Conservation (phyloP, 2,329 filamentous ascomycete genomes). For the Fusarium buharicum region DNA sequence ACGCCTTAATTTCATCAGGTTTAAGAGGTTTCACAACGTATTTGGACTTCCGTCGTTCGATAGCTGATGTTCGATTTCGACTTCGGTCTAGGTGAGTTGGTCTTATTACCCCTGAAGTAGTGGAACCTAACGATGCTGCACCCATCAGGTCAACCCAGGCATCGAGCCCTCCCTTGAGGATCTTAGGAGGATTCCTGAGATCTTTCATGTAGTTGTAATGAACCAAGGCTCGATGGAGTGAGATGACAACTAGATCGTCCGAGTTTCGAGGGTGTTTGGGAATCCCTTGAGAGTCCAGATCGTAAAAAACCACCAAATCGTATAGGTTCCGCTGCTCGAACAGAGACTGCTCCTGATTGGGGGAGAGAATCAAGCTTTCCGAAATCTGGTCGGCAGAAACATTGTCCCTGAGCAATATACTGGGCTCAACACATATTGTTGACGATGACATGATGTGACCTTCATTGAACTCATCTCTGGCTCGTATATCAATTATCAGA, state of each 20-base stretch:
- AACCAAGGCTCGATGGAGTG: slow-evolving; percentile 80
- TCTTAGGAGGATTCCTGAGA: slow-evolving; percentile 76
- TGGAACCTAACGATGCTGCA: slow-evolving; percentile 65
- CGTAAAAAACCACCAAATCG: slow-evolving; percentile 91
- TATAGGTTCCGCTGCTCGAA: slow-evolving; percentile 80
- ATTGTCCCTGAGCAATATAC: slow-evolving; percentile 74
- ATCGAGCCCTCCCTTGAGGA: slow-evolving; percentile 84
- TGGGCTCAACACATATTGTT: slow-evolving; percentile 90
- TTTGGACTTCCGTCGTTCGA: slow-evolving; percentile 54
- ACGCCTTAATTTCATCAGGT: slow-evolving; percentile 81
- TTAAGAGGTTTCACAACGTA: slow-evolving; percentile 74
- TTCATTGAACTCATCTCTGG: slow-evolving; percentile 81
- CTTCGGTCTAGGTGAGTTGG: slow-evolving; percentile 19
- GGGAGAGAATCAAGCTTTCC: slow-evolving; percentile 76
- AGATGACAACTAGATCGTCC: slow-evolving; percentile 69
- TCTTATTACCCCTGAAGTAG: slow-evolving; percentile 48
- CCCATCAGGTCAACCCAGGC: slow-evolving; percentile 91
- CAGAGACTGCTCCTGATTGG: slow-evolving; percentile 76
- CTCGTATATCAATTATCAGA: slow-evolving; percentile 86
- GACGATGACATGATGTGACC: slow-evolving; percentile 88
- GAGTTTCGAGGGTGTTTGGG: slow-evolving; percentile 47
- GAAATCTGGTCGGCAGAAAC: slow-evolving; percentile 70
- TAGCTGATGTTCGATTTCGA: slow-evolving; percentile 49
- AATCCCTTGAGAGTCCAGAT: slow-evolving; percentile 72
- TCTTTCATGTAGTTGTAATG: slow-evolving; percentile 85